Evolutionary conservation across 371 early-diverging fungal genomes (phyloP).

Genomic region (Mortierella sp.): DNA sequence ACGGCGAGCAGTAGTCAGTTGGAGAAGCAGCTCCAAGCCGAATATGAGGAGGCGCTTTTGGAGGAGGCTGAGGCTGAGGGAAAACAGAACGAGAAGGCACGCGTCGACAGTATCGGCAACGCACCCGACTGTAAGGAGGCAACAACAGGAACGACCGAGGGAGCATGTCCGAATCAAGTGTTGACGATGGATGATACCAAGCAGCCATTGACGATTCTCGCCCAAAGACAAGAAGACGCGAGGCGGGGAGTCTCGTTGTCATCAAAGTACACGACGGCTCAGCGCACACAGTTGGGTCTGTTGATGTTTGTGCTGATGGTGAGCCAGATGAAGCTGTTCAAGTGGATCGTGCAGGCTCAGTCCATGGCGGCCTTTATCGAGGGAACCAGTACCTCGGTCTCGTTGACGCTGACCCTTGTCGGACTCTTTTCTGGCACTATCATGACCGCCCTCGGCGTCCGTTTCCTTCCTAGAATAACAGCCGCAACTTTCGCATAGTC

Average conservation of each 20-base stretch:
- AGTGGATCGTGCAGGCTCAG: slow-evolving; percentile 32
- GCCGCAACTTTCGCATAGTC: neutral
- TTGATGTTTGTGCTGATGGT: slow-evolving; percentile 22
- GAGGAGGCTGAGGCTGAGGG: neutral
- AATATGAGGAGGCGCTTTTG: slow-evolving; percentile 3
- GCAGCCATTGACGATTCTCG: neutral
- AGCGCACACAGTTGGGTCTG: slow-evolving; percentile 4
- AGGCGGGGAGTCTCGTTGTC: neutral
- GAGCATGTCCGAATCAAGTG: slow-evolving; percentile 9
- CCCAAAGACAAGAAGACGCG: neutral
- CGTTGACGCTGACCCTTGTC: slow-evolving; percentile 13
- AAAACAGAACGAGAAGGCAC: too few species aligned
- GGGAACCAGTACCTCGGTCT: slow-evolving; percentile 13
- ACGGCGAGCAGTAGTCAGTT: slow-evolving; percentile 23
- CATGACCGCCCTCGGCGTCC: slow-evolving; percentile 24
- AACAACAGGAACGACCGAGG: neutral
- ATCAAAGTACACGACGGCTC: slow-evolving; percentile 9
- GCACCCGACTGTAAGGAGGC: too few species aligned
- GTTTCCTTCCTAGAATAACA: slow-evolving; percentile 5
- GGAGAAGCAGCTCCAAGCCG: slow-evolving; percentile 18
- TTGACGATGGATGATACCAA: neutral
- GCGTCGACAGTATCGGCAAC: too few species aligned
- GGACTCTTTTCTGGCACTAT: slow-evolving; percentile 22
- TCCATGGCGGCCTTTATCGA: neutral
- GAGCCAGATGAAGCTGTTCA: slow-evolving; percentile 37